These are phyloP conservation scores for Solanum virginianum DNA, from an alignment of 257 asterid species.

Conservation along the genomic window DNA sequence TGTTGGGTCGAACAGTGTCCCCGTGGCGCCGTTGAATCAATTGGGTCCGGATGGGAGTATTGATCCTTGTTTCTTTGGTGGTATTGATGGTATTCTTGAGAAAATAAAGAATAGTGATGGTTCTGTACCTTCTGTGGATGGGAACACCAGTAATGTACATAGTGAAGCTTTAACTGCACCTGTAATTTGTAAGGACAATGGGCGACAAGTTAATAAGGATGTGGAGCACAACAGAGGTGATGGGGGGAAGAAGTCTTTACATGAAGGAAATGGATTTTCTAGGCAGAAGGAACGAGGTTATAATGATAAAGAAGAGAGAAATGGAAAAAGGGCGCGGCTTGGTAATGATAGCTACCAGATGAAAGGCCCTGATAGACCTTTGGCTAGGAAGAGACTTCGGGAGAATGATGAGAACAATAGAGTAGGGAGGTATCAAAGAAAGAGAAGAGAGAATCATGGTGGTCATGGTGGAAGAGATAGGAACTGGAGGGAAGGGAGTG, in stretches of 20 bases:
- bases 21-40: constrained; percentile 2
- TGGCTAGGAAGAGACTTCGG: constrained; percentile 57
- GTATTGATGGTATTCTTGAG: constrained; percentile 62
- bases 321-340: constrained; percentile 32
- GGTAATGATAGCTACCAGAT: constrained; percentile 36
- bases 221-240: neutral
- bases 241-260: neutral
- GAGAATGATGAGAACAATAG: constrained; percentile 38
- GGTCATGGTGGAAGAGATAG: constrained; percentile 53
- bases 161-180: constrained; percentile 3
- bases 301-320: constrained; percentile 16
- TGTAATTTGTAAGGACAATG: neutral
- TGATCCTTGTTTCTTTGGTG: constrained; percentile 59
- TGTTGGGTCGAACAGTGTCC: constrained; percentile 18
- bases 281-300: constrained; percentile 6
- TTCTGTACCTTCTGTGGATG: constrained; percentile 9
- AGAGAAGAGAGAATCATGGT: constrained; percentile 48
- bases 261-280: neutral
- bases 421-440: constrained; percentile 40
- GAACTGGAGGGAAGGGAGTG: constrained; percentile 55
- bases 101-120: constrained; percentile 40
- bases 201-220: neutral
- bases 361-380: constrained; percentile 33
- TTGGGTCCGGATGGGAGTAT: constrained; percentile 13
- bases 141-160: neutral